phyloP scores from a whole-genome alignment of 306 rosid species.

The Lathyrus aphaca region DNA sequence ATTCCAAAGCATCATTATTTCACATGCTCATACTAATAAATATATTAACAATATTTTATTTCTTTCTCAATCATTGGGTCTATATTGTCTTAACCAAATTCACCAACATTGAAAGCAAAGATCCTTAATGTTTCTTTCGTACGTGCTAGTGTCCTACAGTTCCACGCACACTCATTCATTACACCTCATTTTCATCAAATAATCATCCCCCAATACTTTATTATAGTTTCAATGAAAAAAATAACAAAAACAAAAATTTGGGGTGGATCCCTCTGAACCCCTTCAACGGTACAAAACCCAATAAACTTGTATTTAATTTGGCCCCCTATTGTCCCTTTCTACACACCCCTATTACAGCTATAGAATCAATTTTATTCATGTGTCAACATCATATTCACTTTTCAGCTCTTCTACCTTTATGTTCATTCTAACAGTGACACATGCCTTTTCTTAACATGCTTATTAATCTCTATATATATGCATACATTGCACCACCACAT shows the following conservation, averaged over 20 bases:
- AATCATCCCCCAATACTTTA: slow-evolving; percentile 6
- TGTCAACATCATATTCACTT: background rate
- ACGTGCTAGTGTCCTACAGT: slow-evolving; percentile 33
- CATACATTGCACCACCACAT: slow-evolving; percentile 9
- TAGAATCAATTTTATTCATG: slow-evolving; percentile 30
- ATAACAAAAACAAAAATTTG: background rate
- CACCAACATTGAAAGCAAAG: slow-evolving; percentile 30
- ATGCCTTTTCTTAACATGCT: slow-evolving; percentile 4
- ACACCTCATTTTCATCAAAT: slow-evolving; percentile 41
- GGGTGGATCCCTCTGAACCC: slow-evolving; percentile 28
- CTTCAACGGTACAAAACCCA: slow-evolving; percentile 22
- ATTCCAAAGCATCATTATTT: slow-evolving; percentile 35
- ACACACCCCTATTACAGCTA: slow-evolving; percentile 32
- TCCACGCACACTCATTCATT: slow-evolving; percentile 34
- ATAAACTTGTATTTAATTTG: slow-evolving; percentile 17
- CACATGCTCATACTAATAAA: slow-evolving; percentile 3
- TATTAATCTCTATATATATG: slow-evolving; percentile 29
- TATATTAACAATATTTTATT: background rate
- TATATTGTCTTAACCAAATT: slow-evolving; percentile 23
- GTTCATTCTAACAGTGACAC: slow-evolving; percentile 29
- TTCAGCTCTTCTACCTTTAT: background rate
- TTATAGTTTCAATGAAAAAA: slow-evolving; percentile 38
- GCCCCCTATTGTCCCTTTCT: slow-evolving; percentile 32
- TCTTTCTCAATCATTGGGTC: slow-evolving; percentile 25
- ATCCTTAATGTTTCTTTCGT: background rate